phyloP scores from a whole-genome alignment of 805 yeast genomes.

The Candida maris region DNA sequence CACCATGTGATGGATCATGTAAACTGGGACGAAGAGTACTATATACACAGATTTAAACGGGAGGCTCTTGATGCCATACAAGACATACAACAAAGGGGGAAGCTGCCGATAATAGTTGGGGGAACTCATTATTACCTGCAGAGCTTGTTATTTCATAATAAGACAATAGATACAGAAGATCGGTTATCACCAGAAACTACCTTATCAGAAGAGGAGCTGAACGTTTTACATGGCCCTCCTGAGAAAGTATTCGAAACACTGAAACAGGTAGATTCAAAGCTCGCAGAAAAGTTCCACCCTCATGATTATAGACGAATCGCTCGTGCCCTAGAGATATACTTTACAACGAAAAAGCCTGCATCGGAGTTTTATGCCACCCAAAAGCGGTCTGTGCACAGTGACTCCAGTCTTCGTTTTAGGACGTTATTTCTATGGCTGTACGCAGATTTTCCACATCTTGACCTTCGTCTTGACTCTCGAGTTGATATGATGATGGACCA shows the following conservation, averaged over 20 bases:
- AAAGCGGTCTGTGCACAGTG: constrained; percentile 36
- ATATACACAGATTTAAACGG: constrained; percentile 68
- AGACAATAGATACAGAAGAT: constrained; percentile 45
- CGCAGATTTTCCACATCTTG: constrained; percentile 56
- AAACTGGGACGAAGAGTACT: constrained; percentile 76
- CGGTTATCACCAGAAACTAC: constrained; percentile 18
- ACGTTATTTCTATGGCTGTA: constrained; percentile 81
- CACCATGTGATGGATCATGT: constrained; percentile 91
- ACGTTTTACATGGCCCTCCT: constrained; percentile 53
- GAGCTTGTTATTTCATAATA: constrained; percentile 67
- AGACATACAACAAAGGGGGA: constrained; percentile 62
- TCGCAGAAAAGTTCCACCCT: constrained; percentile 86
- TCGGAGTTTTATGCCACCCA: constrained; percentile 71
- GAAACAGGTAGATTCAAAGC: constrained; percentile 57
- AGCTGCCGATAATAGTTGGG: constrained; percentile 85
- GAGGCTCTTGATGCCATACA: constrained; percentile 66
- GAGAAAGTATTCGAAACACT: constrained; percentile 48
- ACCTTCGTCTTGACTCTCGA: constrained; percentile 63
- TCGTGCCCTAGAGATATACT: constrained; percentile 79
- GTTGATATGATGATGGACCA: constrained; percentile 77
- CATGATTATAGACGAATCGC: constrained; percentile 76
- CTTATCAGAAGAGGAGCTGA: constrained; percentile 32
- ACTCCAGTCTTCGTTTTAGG: constrained; percentile 51
- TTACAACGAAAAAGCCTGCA: constrained; percentile 60
- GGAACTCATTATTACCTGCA: constrained; percentile 95